Percentiles rank a stretch among this genome's conserved stretches.
Conservation (phyloP, 306 rosid species). For the Castanospermum australe region DNA sequence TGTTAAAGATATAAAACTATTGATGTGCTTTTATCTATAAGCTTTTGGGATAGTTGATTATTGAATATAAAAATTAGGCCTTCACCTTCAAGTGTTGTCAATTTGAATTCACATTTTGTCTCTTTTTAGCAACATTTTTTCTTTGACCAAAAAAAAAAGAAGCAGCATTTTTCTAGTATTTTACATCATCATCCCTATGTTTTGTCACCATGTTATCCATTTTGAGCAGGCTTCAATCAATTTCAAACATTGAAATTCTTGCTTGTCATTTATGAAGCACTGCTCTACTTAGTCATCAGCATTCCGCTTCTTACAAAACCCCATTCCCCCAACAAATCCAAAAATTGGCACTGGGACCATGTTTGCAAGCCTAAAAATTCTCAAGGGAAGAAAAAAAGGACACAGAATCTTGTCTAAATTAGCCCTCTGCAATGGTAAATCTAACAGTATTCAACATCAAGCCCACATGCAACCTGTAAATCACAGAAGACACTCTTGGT, state of each 20-base stretch:
- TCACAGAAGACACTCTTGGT: neutral
- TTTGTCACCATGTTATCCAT: constrained; percentile 35
- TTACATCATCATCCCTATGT: constrained; percentile 30
- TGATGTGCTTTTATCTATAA: too few relatives aligned
- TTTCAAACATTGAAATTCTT: constrained; percentile 33
- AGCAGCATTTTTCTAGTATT: too few relatives aligned
- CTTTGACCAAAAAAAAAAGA: constrained; percentile 16
- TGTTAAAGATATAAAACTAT: too few relatives aligned
- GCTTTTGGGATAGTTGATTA: too few relatives aligned
- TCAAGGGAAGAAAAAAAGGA: neutral
- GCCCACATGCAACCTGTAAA: neutral
- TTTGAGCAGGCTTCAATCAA: constrained; percentile 46
- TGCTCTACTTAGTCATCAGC: constrained; percentile 20
- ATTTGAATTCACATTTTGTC: constrained; percentile 45
- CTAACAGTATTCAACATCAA: neutral
- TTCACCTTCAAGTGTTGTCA: constrained; percentile 19
- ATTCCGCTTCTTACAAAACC: constrained; percentile 7
- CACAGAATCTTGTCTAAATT: neutral
- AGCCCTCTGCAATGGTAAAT: neutral
- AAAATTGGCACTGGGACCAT: neutral
- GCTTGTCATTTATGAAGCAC: constrained; percentile 20
- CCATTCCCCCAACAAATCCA: neutral
- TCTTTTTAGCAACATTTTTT: constrained; percentile 10
- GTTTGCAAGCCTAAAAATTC: neutral
- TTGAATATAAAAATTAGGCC: constrained; percentile 34